Conservation (phyloP, 2,329 filamentous ascomycete species). For the Coniochaeta sp. region DNA sequence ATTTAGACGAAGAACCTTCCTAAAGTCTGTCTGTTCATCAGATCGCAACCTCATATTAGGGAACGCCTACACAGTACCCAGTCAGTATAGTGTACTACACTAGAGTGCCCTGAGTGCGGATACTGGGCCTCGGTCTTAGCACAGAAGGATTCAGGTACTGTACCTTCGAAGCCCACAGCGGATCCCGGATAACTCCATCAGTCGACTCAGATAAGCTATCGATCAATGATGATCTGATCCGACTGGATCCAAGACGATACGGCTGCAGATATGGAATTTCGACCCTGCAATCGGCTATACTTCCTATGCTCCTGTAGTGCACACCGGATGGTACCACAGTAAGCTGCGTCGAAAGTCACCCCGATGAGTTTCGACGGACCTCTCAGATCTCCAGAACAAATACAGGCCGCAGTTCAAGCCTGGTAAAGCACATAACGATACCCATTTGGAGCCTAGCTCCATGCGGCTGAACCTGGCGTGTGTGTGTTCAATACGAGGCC, state of each 20-base stretch:
- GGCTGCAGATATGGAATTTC: not conserved
- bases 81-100: no score
- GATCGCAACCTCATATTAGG: no score
- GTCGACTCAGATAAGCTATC: not conserved
- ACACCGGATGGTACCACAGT: not conserved
- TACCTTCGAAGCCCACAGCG: not conserved
- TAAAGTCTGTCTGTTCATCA: not conserved
- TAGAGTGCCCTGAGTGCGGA: no score
- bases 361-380: not conserved
- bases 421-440: not conserved
- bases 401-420: not conserved
- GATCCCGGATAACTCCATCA: not conserved
- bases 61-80: no score
- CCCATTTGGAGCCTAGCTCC: not conserved
- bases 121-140: no score
- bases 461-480: not conserved
- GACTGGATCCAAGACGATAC: not conserved
- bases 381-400: not conserved
- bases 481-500: not conserved
- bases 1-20: not conserved
- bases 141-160: no score
- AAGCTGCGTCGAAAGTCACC: not conserved
- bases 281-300: not conserved
- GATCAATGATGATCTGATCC: not conserved
- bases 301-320: not conserved